Base-by-base conservation (phyloP, 176 grass and related monocot species). In the Melocanna baccifera region DNA sequence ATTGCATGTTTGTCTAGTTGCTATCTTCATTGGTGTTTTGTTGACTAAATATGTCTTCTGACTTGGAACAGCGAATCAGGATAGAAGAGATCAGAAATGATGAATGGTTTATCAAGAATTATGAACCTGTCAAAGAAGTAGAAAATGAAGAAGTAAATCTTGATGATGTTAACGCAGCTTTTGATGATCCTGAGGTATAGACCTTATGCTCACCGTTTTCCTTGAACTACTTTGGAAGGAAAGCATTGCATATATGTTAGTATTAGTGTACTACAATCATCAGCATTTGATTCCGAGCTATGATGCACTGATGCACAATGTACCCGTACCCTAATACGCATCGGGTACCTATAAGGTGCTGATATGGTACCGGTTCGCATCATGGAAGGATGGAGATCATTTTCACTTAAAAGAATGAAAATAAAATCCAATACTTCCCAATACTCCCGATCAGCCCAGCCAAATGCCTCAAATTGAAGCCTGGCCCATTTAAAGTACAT, bases 11-110 rank as follows among this genome's bases (percentile, higher is more conserved):
- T 77, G 42, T 36, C 53, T 51, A n/a, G 36, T 43, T 84, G 34
- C n/a, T 76, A 62, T 81, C 25, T 55, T 76, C 40, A 48, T 28
- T 73, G 47, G n/a, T 78, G n/a, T 77, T 78, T 79, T 88, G 1
- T 84, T 46, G 22, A 71, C 68, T 83, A 45, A 12, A 67, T 77
- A 39, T 76, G 61, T 88, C 52, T 69, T 88, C 68, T 46, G 45
- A 81, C 63, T 85, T 84, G 82, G 32, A 83, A 79, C 83, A 98
- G 93, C 78, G 96, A 85, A 94, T 98, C 79, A 89, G 96, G 77
- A 95, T 98, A 74, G 93, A 98, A 91, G 93, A 98, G 16, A 91
- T 98, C 64, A 95, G 92, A 84, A 90, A 88, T 69, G 89, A 98
- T 78, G 96, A 92, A 61, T 98, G 96, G 96, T 98, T 98, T 88